Percentiles rank a stretch among this genome's conserved stretches.
Conservation (phyloP, 73 alveolate species). For the Diophrys appendiculata region DNA sequence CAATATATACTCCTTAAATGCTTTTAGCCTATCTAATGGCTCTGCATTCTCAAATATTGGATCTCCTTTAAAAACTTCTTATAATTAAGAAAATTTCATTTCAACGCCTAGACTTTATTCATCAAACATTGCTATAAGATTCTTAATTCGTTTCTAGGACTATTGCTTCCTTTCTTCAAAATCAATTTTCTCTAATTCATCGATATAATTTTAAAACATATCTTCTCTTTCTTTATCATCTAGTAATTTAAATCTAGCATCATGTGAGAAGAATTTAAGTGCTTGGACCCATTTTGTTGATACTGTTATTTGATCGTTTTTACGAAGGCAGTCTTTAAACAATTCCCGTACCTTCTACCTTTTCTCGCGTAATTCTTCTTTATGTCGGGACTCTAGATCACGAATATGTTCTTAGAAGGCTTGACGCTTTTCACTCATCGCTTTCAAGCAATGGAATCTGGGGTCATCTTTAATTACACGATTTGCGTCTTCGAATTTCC, state of each 20-base stretch:
- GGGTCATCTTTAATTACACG: background rate
- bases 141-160: background rate
- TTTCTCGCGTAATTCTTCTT: constrained; percentile 12
- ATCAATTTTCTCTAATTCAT: constrained; percentile 14
- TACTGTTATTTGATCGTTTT: constrained; percentile 4
- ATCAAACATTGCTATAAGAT: background rate
- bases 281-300: constrained; percentile 5
- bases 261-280: background rate
- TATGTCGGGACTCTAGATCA: background rate
- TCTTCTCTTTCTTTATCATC: constrained; percentile 26
- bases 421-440: constrained; percentile 2
- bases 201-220: constrained; percentile 17
- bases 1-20: constrained; percentile 11
- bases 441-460: background rate
- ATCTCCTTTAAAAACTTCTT: constrained; percentile 4
- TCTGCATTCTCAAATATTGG: constrained; percentile 11
- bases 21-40: constrained; percentile 7
- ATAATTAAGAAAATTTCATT: background rate
- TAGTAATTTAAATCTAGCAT: background rate
- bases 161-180: constrained; percentile 4
- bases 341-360: constrained; percentile 11
- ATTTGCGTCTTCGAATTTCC: constrained; percentile 17
- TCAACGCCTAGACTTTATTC: background rate
- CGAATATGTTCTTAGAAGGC: constrained; percentile 19
- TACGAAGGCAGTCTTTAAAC: constrained; percentile 6